A percentile compares a stretch with the other conserved stretches of the same genome.
Evolutionary conservation across 768 basidiomycete species (phyloP).

Genomic region (Suillus ampliporus): DNA sequence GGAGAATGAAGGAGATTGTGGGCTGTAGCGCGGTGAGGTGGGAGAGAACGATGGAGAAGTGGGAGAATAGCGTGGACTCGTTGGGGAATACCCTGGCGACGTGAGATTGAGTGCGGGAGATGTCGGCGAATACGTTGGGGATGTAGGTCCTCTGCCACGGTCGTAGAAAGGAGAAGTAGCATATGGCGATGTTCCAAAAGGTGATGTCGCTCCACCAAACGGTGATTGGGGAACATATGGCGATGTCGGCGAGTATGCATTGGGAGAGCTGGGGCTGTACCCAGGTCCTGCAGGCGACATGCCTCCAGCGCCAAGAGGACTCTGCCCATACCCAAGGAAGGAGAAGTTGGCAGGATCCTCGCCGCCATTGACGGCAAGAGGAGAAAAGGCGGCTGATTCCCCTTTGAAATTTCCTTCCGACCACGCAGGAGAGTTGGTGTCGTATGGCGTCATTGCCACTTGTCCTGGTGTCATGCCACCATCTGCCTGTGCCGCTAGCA

Average conservation of each 20-base stretch:
- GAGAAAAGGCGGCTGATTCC: constrained; percentile 93
- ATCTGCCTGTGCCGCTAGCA: constrained; percentile 79
- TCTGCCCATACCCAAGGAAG: constrained; percentile 82
- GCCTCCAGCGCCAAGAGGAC: constrained; percentile 80
- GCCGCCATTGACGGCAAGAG: constrained; percentile 83
- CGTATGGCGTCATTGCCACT: constrained; percentile 96
- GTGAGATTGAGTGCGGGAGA: constrained; percentile 84
- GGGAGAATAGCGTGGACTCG: constrained; percentile 85
- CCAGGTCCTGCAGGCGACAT: constrained; percentile 90
- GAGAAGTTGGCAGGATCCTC: constrained; percentile 83
- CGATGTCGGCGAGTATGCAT: constrained; percentile 87
- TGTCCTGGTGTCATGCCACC: constrained; percentile 92
- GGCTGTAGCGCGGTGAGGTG: constrained; percentile 84
- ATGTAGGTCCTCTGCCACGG: constrained; percentile 66
- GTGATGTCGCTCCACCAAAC: constrained; percentile 81
- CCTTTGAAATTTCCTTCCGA: constrained; percentile 79
- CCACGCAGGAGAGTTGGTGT: constrained; percentile 88
- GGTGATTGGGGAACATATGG: constrained; percentile 89
- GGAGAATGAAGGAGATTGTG: constrained; percentile 88
- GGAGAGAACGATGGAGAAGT: constrained; percentile 88
- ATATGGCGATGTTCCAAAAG: constrained; percentile 81
- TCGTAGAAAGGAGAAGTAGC: constrained; percentile 87
- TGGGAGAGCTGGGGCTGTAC: constrained; percentile 93
- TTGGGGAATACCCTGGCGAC: constrained; percentile 70
- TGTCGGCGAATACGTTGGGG: constrained; percentile 88